A percentile compares a stretch with the other conserved stretches of the same genome.
Conservation (phyloP, 225 moss, liverwort and hornwort species). For the Neckera pumila region DNA sequence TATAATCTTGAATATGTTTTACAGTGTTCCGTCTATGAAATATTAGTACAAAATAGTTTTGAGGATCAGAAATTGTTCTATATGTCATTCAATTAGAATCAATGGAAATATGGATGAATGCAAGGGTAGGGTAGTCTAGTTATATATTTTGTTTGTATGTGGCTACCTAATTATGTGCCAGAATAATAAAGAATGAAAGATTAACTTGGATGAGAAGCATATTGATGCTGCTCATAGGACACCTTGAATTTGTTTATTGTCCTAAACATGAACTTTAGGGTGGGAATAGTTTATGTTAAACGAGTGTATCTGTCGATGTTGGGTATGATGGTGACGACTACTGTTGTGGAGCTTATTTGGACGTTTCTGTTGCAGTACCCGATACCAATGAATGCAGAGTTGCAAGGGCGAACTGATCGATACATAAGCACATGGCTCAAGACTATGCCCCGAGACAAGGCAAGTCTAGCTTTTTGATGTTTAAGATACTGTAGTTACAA, state of each 20-base stretch:
- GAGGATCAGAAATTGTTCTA: background rate
- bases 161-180: background rate
- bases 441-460: conserved; percentile 86
- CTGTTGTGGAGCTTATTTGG: background rate
- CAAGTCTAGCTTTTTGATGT: background rate
- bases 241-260: background rate
- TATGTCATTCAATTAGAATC: background rate
- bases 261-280: no score
- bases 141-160: background rate
- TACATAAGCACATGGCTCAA: conserved; percentile 72
- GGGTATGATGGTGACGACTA: background rate
- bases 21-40: background rate
- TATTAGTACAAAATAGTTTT: background rate
- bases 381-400: conserved; percentile 38
- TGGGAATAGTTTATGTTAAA: background rate
- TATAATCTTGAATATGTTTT: background rate
- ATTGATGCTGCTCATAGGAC: background rate
- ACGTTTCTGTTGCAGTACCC: conserved; percentile 56
- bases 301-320: background rate
- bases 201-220: background rate
- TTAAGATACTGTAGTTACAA: background rate
- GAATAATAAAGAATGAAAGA: background rate
- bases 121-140: background rate
- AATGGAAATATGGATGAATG: background rate
- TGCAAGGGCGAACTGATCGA: conserved; percentile 61